Evolutionary conservation across 73 alveolate genomes (phyloP).

Genomic region (Tetrahymena borealis): DNA sequence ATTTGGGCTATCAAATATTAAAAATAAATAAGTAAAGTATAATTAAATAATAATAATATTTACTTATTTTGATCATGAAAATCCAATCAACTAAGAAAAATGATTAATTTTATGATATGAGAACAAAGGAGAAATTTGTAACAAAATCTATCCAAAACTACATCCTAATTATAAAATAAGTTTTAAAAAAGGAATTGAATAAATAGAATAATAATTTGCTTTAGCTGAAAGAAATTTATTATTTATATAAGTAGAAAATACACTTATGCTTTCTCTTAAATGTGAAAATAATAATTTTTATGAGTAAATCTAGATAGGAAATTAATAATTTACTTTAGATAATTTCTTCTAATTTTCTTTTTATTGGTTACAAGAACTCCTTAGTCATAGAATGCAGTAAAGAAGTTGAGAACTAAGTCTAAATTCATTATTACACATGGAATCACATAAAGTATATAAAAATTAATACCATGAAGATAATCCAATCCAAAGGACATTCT

Average conservation of each 20-base stretch:
- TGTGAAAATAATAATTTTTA: not conserved
- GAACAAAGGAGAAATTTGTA: not conserved
- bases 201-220: not conserved
- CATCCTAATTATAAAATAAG: not conserved
- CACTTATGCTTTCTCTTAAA: not conserved
- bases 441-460: not conserved
- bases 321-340: not conserved
- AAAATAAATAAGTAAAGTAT: not conserved
- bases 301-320: not conserved
- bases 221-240: too few species aligned
- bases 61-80: not conserved
- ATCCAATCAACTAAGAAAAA: not conserved
- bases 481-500: not conserved
- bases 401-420: not conserved
- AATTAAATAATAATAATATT: not conserved
- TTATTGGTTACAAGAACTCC: not conserved
- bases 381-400: not conserved
- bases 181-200: not conserved
- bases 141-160: not conserved
- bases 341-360: not conserved
- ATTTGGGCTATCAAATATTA: not conserved
- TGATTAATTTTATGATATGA: not conserved
- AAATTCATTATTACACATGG: not conserved
- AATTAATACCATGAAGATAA: not conserved
- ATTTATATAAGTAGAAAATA: too few species aligned